These are phyloP conservation scores for Candida pseudoglaebosa DNA, from an alignment of 805 yeast species.

Conservation along the genomic window DNA sequence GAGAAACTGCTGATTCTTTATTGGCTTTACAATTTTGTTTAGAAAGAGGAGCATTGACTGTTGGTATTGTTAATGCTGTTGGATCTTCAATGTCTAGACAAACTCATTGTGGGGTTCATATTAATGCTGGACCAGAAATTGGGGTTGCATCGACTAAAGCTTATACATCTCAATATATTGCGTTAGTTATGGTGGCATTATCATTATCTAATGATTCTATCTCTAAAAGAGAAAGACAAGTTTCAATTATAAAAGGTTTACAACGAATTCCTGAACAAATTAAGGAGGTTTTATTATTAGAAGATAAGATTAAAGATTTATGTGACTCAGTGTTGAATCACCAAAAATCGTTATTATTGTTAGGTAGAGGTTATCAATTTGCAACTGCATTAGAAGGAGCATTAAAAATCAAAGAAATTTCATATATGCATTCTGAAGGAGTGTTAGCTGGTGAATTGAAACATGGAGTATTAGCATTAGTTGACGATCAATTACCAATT, in stretches of 20 bases:
- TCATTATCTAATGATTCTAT: constrained; percentile 91
- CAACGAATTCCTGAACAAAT: constrained; percentile 83
- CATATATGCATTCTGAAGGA: constrained; percentile 99
- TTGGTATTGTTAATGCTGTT: constrained; percentile 95
- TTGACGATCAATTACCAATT: constrained; percentile 90
- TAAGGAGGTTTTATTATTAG: constrained; percentile 67
- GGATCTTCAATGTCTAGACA: constrained; percentile 96
- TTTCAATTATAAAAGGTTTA: constrained; percentile 82
- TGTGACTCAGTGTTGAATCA: constrained; percentile 69
- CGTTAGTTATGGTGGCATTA: constrained; percentile 93
- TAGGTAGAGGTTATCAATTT: constrained; percentile 96
- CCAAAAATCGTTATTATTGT: constrained; percentile 81
- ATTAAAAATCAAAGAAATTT: constrained; percentile 93
- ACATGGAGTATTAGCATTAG: constrained; percentile 96
- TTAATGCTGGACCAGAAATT: constrained; percentile 98
- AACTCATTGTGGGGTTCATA: constrained; percentile 99
- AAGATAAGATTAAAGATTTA: constrained; percentile 66
- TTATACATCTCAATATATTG: constrained; percentile 96
- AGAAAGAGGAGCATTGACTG: constrained; percentile 95
- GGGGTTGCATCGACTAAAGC: constrained; percentile 99
- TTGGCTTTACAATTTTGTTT: constrained; percentile 91
- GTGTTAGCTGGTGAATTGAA: constrained; percentile 98
- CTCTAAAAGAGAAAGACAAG: constrained; percentile 71
- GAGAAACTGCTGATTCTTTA: constrained; percentile 98
- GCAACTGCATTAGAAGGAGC: constrained; percentile 99